A percentile compares a stretch with the other conserved stretches of the same genome.
Evolutionary conservation across 208 protist species (phyloP).

Genomic region (Crithidia thermophila): DNA sequence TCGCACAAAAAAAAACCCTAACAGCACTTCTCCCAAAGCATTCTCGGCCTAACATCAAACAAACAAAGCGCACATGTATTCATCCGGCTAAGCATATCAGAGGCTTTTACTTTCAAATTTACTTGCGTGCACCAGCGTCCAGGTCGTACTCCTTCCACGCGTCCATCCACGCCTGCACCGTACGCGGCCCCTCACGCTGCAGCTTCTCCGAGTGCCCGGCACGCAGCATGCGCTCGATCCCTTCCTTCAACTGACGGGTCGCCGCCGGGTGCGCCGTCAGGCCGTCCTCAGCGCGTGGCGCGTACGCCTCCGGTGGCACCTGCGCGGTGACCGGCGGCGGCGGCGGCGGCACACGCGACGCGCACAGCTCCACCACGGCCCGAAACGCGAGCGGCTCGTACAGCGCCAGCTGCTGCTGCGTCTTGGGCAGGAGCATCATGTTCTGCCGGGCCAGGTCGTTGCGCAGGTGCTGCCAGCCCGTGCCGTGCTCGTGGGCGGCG

Average conservation of each 20-base stretch:
- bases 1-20: no score
- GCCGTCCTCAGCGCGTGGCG: conserved; percentile 21
- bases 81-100: no score
- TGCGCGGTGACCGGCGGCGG: conserved; percentile 57
- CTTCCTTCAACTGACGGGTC: conserved; percentile 56
- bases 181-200: conserved; percentile 34
- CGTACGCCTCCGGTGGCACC: conserved; percentile 77
- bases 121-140: background rate
- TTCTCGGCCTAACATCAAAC: no score
- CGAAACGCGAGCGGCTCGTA: conserved; percentile 92
- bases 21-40: no score
- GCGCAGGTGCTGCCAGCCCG: conserved; percentile 69
- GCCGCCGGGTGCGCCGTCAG: conserved; percentile 53
- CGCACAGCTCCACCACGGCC: conserved; percentile 83
- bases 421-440: conserved; percentile 69
- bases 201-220: conserved; percentile 41
- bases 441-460: conserved; percentile 89
- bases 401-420: conserved; percentile 80
- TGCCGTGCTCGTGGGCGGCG: conserved; percentile 85
- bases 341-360: conserved; percentile 79
- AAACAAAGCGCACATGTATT: no score
- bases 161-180: conserved; percentile 67
- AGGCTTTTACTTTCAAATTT: background rate
- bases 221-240: conserved; percentile 67
- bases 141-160: conserved; percentile 86